These are phyloP conservation scores for Isabelozyma gotoi DNA, from an alignment of 805 yeast genomes.

Conservation along the genomic window DNA sequence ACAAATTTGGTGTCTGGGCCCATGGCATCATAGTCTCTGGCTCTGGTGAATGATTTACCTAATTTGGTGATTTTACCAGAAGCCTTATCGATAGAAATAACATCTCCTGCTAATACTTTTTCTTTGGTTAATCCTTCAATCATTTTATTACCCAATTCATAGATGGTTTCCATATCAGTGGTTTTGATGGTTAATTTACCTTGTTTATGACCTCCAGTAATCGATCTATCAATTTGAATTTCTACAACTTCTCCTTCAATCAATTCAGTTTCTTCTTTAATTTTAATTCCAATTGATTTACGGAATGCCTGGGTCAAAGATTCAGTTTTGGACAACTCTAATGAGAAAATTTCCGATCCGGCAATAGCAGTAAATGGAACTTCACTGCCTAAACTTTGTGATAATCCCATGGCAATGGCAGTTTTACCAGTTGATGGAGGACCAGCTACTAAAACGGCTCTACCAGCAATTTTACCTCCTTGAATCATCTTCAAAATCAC, in stretches of 20 bases:
- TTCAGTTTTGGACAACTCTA: constrained; percentile 93
- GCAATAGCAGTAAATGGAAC: constrained; percentile 96
- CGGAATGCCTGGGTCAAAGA: constrained; percentile 95
- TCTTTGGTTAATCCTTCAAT: constrained; percentile 92
- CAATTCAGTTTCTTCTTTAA: constrained; percentile 94
- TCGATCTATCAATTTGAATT: constrained; percentile 87
- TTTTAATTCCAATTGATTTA: constrained; percentile 91
- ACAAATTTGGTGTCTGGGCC: constrained; percentile 97
- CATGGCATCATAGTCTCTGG: constrained; percentile 98
- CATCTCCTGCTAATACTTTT: constrained; percentile 96
- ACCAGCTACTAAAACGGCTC: constrained; percentile 94
- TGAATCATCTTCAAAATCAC: constrained; percentile 89
- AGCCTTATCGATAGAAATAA: constrained; percentile 91
- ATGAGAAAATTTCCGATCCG: constrained; percentile 89
- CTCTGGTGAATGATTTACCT: constrained; percentile 94
- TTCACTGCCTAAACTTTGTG: constrained; percentile 68
- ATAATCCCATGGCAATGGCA: constrained; percentile 93
- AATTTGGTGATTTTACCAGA: constrained; percentile 91
- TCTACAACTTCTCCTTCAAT: constrained; percentile 99
- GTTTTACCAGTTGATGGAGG: constrained; percentile 99
- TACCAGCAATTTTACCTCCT: constrained; percentile 93
- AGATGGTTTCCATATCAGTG: constrained; percentile 97
- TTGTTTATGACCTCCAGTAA: constrained; percentile 97
- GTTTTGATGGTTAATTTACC: constrained; percentile 96
- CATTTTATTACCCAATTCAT: constrained; percentile 93